Evolutionary conservation across 2,329 filamentous ascomycete genomes (phyloP).

Genomic region (Nigrospora oryzae): DNA sequence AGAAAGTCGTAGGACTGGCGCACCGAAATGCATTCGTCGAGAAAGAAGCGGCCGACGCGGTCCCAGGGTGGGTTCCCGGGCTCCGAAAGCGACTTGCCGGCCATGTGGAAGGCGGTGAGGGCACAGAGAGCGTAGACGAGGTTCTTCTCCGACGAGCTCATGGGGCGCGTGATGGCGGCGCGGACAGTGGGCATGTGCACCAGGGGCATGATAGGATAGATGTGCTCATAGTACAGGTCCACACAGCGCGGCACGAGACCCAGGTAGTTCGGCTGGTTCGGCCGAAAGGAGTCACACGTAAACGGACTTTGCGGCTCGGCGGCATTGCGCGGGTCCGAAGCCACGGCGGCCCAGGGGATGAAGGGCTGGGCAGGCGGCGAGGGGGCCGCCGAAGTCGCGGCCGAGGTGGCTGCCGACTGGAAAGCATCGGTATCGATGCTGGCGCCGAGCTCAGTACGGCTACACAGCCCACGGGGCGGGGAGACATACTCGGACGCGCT

Average conservation of each 20-base stretch:
- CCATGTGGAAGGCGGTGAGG: slow-evolving; percentile 42
- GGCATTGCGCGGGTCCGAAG: slow-evolving; percentile 19
- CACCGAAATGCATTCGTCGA: slow-evolving; percentile 49
- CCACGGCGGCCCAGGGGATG: slow-evolving; percentile 19
- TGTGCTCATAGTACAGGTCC: slow-evolving; percentile 52
- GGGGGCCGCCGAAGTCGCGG: slow-evolving; percentile 4
- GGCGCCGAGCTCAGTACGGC: not conserved
- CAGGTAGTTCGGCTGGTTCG: slow-evolving; percentile 29
- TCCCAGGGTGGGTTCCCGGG: slow-evolving; percentile 33
- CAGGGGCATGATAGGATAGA: slow-evolving; percentile 57
- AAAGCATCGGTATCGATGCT: slow-evolving; percentile 4
- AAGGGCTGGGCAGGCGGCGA: slow-evolving; percentile 15
- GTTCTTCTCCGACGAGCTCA: slow-evolving; percentile 30
- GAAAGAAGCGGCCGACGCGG: slow-evolving; percentile 42
- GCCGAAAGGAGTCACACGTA: slow-evolving; percentile 35
- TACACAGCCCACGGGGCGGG: not conserved
- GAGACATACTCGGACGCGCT: slow-evolving; percentile 5
- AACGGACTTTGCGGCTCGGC: slow-evolving; percentile 27
- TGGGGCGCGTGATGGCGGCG: slow-evolving; percentile 34
- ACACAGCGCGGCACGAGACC: slow-evolving; percentile 45
- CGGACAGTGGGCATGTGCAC: slow-evolving; percentile 48
- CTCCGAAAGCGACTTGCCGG: slow-evolving; percentile 29
- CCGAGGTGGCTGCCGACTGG: slow-evolving; percentile 1
- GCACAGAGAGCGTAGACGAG: slow-evolving; percentile 49
- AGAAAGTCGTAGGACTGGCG: slow-evolving; percentile 49